Evolutionary conservation across 2,329 filamentous ascomycete genomes (phyloP).

Genomic region (Tolypocladium inflatum): DNA sequence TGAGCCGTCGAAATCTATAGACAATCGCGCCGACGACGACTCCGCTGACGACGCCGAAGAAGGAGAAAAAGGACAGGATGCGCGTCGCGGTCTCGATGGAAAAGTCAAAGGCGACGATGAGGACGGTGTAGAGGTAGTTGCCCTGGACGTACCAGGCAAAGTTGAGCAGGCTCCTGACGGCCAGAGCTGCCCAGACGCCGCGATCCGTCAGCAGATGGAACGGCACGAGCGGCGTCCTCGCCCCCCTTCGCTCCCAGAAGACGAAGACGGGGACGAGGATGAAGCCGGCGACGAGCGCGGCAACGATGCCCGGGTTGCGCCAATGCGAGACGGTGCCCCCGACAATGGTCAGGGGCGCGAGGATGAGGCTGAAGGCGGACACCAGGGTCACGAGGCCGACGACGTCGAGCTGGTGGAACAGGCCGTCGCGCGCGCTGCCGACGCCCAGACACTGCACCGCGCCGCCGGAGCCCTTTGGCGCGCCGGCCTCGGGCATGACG

Average conservation of each 20-base stretch:
- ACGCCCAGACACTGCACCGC: background rate
- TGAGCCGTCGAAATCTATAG: conserved; percentile 41
- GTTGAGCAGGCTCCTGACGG: conserved; percentile 40
- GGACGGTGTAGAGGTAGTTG: conserved; percentile 50
- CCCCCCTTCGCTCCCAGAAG: conserved; percentile 41
- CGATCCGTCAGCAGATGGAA: conserved; percentile 49
- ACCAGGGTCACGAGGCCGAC: conserved; percentile 38
- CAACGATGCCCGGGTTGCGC: conserved; percentile 39
- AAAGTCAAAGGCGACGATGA: conserved; percentile 49
- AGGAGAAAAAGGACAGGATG: conserved; percentile 44
- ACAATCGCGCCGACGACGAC: conserved; percentile 41
- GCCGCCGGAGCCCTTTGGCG: background rate
- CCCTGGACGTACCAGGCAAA: conserved; percentile 48
- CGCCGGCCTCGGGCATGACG: background rate
- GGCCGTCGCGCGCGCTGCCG: conserved; percentile 25
- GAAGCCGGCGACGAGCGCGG: conserved; percentile 41
- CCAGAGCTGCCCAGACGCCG: conserved; percentile 51
- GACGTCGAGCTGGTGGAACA: conserved; percentile 48
- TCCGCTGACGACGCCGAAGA: conserved; percentile 44
- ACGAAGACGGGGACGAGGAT: conserved; percentile 38
- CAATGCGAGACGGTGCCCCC: conserved; percentile 38
- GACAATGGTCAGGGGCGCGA: conserved; percentile 45
- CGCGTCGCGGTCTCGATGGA: conserved; percentile 44
- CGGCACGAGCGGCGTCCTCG: conserved; percentile 43
- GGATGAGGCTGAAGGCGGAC: conserved; percentile 34